These are phyloP conservation scores for Citrus maxima DNA, from an alignment of 345 rosid species.

Conservation along the genomic window DNA sequence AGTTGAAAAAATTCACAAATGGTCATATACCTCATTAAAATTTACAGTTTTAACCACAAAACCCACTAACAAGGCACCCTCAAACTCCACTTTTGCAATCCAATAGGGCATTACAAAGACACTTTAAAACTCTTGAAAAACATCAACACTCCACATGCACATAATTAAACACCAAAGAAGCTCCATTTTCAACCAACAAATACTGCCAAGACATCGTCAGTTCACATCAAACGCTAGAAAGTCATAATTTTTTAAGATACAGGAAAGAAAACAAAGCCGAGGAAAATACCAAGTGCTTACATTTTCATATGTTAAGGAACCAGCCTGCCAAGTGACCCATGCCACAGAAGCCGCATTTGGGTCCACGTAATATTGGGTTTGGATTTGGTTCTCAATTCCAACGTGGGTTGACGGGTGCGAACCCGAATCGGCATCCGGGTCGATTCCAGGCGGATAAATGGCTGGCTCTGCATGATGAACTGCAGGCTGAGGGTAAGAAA, in stretches of 20 bases:
- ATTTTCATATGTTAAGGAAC: constrained; percentile 10
- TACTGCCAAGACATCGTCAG: neutral
- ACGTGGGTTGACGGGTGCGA: neutral
- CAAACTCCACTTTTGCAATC: neutral
- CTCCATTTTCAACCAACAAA: neutral
- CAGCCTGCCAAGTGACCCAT: constrained; percentile 13
- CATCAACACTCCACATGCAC: neutral
- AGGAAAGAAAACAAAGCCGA: neutral
- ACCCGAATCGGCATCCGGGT: constrained; percentile 5
- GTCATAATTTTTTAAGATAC: neutral
- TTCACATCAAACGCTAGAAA: neutral
- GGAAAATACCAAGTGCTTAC: constrained; percentile 6
- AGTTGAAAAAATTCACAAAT: no score
- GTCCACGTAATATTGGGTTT: constrained; percentile 1
- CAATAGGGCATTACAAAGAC: neutral
- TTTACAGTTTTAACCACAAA: neutral
- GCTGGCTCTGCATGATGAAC: constrained; percentile 2
- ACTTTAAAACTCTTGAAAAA: neutral
- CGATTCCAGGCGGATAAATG: constrained; percentile 19
- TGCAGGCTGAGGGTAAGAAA: neutral
- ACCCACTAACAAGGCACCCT: neutral
- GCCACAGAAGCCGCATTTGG: constrained; percentile 14
- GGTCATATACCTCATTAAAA: neutral
- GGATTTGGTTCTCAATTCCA: neutral
- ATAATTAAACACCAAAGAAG: neutral